Evolutionary conservation across 1,284 basidiomycete genomes (phyloP), one percentile per base, ranked within the genome.

Genomic region (Ustilago nuda): DNA sequence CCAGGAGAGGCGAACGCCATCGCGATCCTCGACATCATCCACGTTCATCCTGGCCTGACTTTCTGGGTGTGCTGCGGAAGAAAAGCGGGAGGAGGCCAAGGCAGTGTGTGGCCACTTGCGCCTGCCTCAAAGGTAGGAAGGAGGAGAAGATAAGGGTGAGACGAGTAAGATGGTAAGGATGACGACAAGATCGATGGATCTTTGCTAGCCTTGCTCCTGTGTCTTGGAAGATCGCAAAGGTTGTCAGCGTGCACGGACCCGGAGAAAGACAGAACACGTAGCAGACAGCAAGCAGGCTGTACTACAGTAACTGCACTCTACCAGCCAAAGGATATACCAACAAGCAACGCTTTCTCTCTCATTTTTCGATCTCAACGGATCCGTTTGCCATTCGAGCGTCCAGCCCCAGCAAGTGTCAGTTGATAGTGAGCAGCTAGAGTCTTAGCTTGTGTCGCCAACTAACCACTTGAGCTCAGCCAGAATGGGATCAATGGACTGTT

Each of bases 1-100:
- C 96, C 96, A 98, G 66, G 94, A 96, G 82, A 87, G 84, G 37
- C 85, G 81, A 53, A 86, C 81, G 64, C 85, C 85, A 78, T 86
- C 85, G 66, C 85, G 81, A 71, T 86, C 85, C 72, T 86, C 85
- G 70, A 86, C 85, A 75, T 85, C 84, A 79, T 86, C 84, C 56
- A 85, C 84, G 66, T 85, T 78, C 76, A 78, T 78, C 39, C 39
- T 67, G 53, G 51, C 13, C 35, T 46, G 17, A 8, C 19, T 19
- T 56, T 58, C 6, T 23, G 8, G 19, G 50, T 33, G 37, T 53
- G n/a, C 17, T 32, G 48, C n/a, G 45, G 19, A 37, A 17, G 46
- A 48, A n/a, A 52, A 7, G 51, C 17, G 35, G 32, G 27, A 51
- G 35, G 32, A n/a, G 37, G 54, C 27, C 11, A 32, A 41, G 12